These are phyloP conservation scores for Ramalina intermedia DNA, from an alignment of 495 filamentous ascomycete genomes.

Conservation along the genomic window DNA sequence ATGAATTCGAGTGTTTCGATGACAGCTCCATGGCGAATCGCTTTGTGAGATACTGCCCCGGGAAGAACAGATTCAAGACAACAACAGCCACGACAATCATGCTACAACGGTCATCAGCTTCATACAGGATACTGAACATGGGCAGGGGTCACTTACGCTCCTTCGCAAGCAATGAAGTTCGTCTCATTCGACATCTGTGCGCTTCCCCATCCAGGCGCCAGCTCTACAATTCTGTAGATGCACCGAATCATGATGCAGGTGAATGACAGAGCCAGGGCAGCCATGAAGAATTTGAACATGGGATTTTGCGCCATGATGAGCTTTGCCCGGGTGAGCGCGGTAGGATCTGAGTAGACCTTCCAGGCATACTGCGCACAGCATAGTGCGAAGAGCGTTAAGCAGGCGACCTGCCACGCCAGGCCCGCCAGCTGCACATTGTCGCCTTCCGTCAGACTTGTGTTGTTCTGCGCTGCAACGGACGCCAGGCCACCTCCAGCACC, in stretches of 20 bases:
- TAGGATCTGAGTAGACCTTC: background rate
- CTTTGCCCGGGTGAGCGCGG: background rate
- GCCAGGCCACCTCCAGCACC: conserved; percentile 49
- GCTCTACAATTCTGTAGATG: conserved; percentile 24
- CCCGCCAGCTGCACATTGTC: conserved; percentile 56
- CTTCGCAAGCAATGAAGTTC: conserved; percentile 50
- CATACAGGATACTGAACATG: conserved; percentile 11
- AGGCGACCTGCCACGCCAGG: conserved; percentile 51
- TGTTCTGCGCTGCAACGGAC: conserved; percentile 29
- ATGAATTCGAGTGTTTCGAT: background rate
- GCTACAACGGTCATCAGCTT: conserved; percentile 26
- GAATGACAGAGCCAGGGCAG: conserved; percentile 17
- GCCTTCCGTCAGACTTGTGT: conserved; percentile 24
- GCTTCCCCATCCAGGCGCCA: conserved; percentile 21
- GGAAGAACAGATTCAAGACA: conserved; percentile 42
- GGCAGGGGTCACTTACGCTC: conserved; percentile 32
- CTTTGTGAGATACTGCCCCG: conserved; percentile 21
- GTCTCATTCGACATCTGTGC: conserved; percentile 36
- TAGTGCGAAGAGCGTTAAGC: conserved; percentile 40
- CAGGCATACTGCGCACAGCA: conserved; percentile 34
- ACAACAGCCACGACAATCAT: conserved; percentile 44
- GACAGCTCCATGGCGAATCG: background rate
- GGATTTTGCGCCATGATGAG: conserved; percentile 16
- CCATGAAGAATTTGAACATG: conserved; percentile 22
- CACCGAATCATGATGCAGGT: conserved; percentile 20